phyloP scores from a whole-genome alignment of 2,329 filamentous ascomycete genomes.

The Trichophyton mentagrophytes region DNA sequence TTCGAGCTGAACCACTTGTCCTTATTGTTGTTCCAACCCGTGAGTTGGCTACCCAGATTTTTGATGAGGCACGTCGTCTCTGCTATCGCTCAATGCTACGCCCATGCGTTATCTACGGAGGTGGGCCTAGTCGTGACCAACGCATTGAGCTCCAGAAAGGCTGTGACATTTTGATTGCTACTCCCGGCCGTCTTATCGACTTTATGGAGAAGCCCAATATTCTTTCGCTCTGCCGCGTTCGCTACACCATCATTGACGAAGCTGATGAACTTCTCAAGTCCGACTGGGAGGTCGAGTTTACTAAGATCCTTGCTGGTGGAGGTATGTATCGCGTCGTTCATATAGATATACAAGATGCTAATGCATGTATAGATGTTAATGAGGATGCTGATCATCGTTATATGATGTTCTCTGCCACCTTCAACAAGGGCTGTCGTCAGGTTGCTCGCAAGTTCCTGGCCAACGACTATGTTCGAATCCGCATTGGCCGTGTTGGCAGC shows the following conservation, averaged over 20 bases:
- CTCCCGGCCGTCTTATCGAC: constrained; percentile 73
- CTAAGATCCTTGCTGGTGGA: constrained; percentile 63
- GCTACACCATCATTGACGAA: constrained; percentile 71
- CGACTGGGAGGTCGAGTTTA: constrained; percentile 67
- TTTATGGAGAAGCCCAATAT: constrained; percentile 58
- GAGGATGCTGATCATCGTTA: constrained; percentile 56
- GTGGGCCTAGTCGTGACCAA: constrained; percentile 59
- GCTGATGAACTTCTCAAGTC: constrained; percentile 79
- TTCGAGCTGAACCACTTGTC: constrained; percentile 75
- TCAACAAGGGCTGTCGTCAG: constrained; percentile 64
- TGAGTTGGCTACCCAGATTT: constrained; percentile 87
- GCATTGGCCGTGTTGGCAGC: constrained; percentile 75
- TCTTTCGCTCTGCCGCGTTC: constrained; percentile 19
- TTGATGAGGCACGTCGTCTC: constrained; percentile 80
- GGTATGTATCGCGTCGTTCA: constrained; percentile 43
- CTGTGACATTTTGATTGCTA: constrained; percentile 79
- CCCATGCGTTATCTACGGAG: constrained; percentile 80
- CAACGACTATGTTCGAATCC: constrained; percentile 62
- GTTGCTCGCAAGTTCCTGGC: constrained; percentile 66
- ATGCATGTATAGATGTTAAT: constrained; percentile 49
- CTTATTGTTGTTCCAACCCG: constrained; percentile 76
- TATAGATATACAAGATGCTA: neutral
- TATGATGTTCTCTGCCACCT: constrained; percentile 90
- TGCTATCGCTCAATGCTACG: constrained; percentile 93
- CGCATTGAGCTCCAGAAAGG: constrained; percentile 62